A percentile compares a stretch with the other conserved stretches of the same genome.
Evolutionary conservation across 495 filamentous ascomycete species (phyloP).

Genomic region (Hyaloscypha hepaticicola): DNA sequence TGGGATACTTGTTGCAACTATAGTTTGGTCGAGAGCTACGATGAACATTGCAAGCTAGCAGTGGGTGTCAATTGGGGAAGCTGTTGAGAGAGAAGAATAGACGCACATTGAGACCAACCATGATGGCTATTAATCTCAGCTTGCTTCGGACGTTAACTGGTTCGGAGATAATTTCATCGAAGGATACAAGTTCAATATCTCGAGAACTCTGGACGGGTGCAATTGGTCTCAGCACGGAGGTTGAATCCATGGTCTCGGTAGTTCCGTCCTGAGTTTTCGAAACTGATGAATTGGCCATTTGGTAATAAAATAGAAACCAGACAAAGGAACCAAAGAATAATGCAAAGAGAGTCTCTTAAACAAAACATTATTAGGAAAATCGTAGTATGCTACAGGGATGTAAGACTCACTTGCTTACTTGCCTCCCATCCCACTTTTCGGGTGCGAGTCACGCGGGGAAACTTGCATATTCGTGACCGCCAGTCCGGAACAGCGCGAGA

Average conservation of each 20-base stretch:
- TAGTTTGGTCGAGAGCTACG: slow-evolving; percentile 55
- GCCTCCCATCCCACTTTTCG: neutral
- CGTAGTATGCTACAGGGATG: neutral
- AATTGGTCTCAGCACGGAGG: neutral
- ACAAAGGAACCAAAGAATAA: neutral
- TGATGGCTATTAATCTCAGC: neutral
- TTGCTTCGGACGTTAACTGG: slow-evolving; percentile 2
- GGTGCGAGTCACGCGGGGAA: neutral
- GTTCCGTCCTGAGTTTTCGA: neutral
- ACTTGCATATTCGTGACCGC: neutral
- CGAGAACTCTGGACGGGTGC: neutral
- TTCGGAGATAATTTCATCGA: neutral
- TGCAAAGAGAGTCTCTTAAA: neutral
- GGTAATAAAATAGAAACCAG: neutral
- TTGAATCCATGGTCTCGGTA: neutral
- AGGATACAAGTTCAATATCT: neutral
- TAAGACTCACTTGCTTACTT: neutral
- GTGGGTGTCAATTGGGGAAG: neutral
- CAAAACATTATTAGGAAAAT: neutral
- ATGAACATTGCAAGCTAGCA: slow-evolving; percentile 41
- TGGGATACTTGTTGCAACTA: slow-evolving; percentile 61
- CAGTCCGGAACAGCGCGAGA: neutral
- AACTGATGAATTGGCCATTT: neutral
- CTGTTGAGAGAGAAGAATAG: neutral
- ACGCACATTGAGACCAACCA: neutral